Evolutionary conservation across 257 asterid genomes (phyloP), one percentile per base, ranked within the genome.

Genomic region (Salvia hispanica): DNA sequence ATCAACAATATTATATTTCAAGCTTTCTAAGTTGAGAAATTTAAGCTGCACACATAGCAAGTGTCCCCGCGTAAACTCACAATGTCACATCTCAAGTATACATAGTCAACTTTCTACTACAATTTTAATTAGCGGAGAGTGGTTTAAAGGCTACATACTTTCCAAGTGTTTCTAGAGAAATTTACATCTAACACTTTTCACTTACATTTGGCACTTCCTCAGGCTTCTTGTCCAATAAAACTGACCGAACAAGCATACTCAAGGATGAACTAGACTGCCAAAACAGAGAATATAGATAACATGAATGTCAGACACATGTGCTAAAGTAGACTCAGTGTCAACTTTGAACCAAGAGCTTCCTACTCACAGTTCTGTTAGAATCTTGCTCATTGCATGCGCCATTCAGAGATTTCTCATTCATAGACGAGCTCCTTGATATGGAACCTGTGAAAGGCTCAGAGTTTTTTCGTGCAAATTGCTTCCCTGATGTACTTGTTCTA

Each of bases 191-290:
- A 55, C 37, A 36, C 31, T 51, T 52, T 10, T 18, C 47, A 72
- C 84, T 65, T 61, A 92, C 98, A 83, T 74, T 82, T 50, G 96
- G 96, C 81, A 94, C 92, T 73, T 94, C 99, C 59, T 94, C 97
- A 6, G 97, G 95, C 83, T 87, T 94, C 96, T 87, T 91, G 66
- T 94, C 95, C 76, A 79, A 59, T 51, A 94, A 74, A 72, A 87
- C 73, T 34, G 95, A 82, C 66, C 91, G 96, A 75, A 94, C 85
- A 55, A 91, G 99, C 87, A 78, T 80, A 72, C 89, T 79, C 80
- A 91, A 79, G 74, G 99, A 86, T 64, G 96, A 86, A 73, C 56
- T 78, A 54, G 86, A 75, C 99, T 94, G 92, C 78, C 67, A 69
- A 36, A 50, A 52, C 54, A 50, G 44, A 18, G 50, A 16, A 15